These are phyloP conservation scores for Lipomyces japonicus DNA, from an alignment of 805 yeast genomes.

Conservation along the genomic window DNA sequence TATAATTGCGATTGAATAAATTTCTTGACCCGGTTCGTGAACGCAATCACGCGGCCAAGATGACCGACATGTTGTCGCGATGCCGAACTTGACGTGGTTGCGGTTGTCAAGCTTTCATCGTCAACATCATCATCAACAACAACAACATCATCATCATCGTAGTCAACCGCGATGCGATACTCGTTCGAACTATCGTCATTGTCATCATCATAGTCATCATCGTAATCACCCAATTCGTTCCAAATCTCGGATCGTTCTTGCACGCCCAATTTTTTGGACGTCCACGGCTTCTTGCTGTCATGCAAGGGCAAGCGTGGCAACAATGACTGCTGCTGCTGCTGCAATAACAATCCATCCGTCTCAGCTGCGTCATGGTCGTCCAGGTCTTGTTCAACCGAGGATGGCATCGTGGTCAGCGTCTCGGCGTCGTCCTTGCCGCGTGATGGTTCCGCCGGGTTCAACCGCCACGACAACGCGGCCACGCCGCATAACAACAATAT, in stretches of 20 bases:
- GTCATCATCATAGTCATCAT: constrained; percentile 15
- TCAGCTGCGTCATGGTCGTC: constrained; percentile 23
- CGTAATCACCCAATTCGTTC: constrained; percentile 25
- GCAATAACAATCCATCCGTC: constrained; percentile 8
- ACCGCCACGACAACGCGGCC: constrained; percentile 56
- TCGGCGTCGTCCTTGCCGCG: constrained; percentile 15
- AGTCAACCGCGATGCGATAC: constrained; percentile 17
- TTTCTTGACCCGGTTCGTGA: background rate
- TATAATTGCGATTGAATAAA: background rate
- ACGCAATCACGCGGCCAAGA: background rate
- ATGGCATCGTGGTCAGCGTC: constrained; percentile 10
- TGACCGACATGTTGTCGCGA: too few species aligned
- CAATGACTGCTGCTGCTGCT: background rate
- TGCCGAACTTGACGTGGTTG: constrained; percentile 9
- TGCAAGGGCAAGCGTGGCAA: background rate
- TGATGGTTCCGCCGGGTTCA: constrained; percentile 20
- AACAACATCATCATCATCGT: constrained; percentile 21
- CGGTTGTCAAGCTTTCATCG: constrained; percentile 23
- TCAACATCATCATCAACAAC: constrained; percentile 18
- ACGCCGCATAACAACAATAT: constrained; percentile 54
- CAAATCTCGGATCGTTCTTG: constrained; percentile 26
- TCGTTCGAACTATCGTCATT: constrained; percentile 6
- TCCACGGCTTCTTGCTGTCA: constrained; percentile 27
- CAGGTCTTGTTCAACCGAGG: too few species aligned
- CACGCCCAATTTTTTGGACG: constrained; percentile 16